phyloP scores from a whole-genome alignment of 768 basidiomycete genomes.

The Tulasnella sp. region DNA sequence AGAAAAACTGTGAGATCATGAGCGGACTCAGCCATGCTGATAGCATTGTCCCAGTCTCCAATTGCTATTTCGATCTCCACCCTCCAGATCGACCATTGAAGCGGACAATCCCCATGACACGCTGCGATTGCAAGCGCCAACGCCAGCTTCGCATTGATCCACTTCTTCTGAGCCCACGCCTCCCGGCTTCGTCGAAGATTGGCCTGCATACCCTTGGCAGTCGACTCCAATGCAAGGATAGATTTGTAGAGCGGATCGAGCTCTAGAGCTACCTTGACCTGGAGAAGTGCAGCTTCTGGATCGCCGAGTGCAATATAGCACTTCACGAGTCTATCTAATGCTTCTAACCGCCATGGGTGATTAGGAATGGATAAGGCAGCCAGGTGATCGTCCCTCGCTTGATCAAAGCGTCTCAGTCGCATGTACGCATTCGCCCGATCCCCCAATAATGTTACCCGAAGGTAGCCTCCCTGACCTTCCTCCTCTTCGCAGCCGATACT shows the following conservation, averaged over 20 bases:
- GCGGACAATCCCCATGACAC: slow-evolving; percentile 64
- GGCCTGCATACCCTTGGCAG: slow-evolving; percentile 47
- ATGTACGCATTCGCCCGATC: no score
- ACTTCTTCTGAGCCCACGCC: slow-evolving; percentile 50
- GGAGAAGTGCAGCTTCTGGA: slow-evolving; percentile 52
- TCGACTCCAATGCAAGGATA: slow-evolving; percentile 49
- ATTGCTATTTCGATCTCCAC: slow-evolving; percentile 67
- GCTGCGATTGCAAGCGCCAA: slow-evolving; percentile 51
- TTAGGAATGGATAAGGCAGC: no score
- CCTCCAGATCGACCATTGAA: slow-evolving; percentile 70
- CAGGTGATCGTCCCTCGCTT: no score
- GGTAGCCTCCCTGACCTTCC: no score
- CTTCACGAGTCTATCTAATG: no score
- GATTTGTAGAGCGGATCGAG: slow-evolving; percentile 50
- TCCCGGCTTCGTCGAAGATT: slow-evolving; percentile 54
- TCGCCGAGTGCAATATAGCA: no score
- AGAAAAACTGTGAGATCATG: background rate
- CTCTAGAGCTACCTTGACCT: slow-evolving; percentile 47
- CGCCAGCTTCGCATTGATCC: slow-evolving; percentile 65
- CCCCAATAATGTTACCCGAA: no score
- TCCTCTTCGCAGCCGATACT: no score
- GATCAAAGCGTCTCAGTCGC: no score
- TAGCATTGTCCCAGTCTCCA: slow-evolving; percentile 60
- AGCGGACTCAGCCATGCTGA: slow-evolving; percentile 19
- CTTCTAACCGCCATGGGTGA: no score